Evolutionary conservation across 768 basidiomycete genomes (phyloP), one percentile per base, ranked within the genome.

Genomic region (Termitomyces sp.): DNA sequence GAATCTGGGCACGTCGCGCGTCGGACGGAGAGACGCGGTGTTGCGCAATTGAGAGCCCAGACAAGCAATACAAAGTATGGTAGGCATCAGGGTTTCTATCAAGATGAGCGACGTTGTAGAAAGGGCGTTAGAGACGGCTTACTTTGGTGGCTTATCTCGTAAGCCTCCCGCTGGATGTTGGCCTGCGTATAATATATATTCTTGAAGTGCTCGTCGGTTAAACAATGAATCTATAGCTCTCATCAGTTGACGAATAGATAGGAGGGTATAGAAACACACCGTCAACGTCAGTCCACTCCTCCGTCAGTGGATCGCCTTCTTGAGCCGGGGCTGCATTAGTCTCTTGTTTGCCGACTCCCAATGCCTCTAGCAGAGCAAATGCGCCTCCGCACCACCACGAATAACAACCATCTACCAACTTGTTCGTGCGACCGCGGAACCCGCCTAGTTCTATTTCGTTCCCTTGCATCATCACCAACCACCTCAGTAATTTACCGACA

Each of bases 311-410:
- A 1, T 63, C 62, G 8, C 51, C 62, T n/a, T 60, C 62, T n/a
- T 68, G 69, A 27, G 66, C 66, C 8, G 69, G 69, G 27, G 72
- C 66, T 34, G 66, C 71, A 10, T 73, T 69, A 62, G 75, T 72
- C 42, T 68, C 66, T 32, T 70, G 50, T 4, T 62, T 80, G 17
- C 65, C 77, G 54, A 78, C 69, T 12, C 78, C 77, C 0, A 85
- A 64, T 27, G 82, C 84, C 56, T 91, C 90, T 0, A 97, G 72
- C 8, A 98, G 73, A 0, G 82, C 78, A 67, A 97, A 92, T 16
- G 89, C 81, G 0, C 95, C 95, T 2, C 92, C 97, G 23, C 93
- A 91, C 97, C 96, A 99, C 97, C 97, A 99, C n/a, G 90, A 87
- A 71, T 99, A 99, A 71, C 97, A 99, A 4, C 96, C 97, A 65